A percentile compares a stretch with the other conserved stretches of the same genome.
Conservation (phyloP, 1,139 yeast species). For the Ashbya aceris region DNA sequence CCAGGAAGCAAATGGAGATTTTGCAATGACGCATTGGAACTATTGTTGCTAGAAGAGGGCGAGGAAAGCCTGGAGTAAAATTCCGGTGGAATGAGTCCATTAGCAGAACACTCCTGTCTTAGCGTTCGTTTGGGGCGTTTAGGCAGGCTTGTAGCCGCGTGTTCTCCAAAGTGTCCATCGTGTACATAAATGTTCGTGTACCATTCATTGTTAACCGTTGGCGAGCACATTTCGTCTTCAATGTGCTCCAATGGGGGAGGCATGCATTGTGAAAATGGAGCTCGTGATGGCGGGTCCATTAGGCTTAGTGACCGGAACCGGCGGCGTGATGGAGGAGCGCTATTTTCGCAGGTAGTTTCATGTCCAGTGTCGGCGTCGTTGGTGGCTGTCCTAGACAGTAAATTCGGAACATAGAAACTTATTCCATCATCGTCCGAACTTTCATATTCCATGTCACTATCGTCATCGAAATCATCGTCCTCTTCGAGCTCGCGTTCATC, state of each 20-base stretch:
- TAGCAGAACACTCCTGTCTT: slow-evolving; percentile 13
- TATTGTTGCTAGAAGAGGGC: slow-evolving; percentile 26
- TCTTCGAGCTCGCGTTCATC: slow-evolving; percentile 19
- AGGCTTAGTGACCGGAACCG: slow-evolving; percentile 29
- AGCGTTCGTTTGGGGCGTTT: slow-evolving; percentile 7
- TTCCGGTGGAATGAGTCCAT: slow-evolving; percentile 29
- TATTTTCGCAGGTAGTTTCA: slow-evolving; percentile 7
- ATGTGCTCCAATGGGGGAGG: slow-evolving; percentile 8
- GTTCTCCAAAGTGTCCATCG: slow-evolving; percentile 27
- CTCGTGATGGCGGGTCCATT: slow-evolving; percentile 24
- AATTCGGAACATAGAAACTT: slow-evolving; percentile 27
- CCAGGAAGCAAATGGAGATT: slow-evolving; percentile 18
- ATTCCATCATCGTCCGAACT: slow-evolving; percentile 25
- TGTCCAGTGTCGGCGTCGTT: slow-evolving; percentile 13
- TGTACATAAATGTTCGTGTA: slow-evolving; percentile 28
- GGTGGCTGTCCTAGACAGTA: slow-evolving; percentile 15
- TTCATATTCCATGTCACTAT: slow-evolving; percentile 4
- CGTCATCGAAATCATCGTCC: slow-evolving; percentile 18
- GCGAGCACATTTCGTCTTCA: slow-evolving; percentile 14
- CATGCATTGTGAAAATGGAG: slow-evolving; percentile 13
- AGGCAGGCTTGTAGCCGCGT: slow-evolving; percentile 5
- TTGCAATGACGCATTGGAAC: slow-evolving; percentile 23
- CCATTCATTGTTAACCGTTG: slow-evolving; percentile 12
- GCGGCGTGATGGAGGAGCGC: slow-evolving; percentile 10
- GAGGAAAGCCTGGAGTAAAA: slow-evolving; percentile 28